Conservation (phyloP, 78 protist species). For the Monosiga brevicollis region DNA sequence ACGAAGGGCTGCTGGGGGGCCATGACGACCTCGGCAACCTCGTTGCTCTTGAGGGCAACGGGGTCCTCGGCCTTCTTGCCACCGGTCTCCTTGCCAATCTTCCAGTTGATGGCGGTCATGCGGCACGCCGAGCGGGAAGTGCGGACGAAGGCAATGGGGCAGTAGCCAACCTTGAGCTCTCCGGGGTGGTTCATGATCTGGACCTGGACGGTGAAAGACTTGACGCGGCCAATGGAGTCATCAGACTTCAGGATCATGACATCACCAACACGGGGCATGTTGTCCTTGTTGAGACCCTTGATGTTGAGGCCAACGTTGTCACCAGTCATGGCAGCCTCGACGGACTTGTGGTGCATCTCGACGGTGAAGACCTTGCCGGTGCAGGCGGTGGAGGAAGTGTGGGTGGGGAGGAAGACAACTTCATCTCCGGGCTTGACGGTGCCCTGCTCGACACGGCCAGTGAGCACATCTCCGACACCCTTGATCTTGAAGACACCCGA, state of each 20-base stretch:
- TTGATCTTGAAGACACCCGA: slow-evolving; percentile 97
- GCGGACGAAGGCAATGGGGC: slow-evolving; percentile 94
- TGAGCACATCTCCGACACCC: slow-evolving; percentile 95
- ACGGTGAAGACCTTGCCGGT: slow-evolving; percentile 88
- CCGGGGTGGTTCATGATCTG: slow-evolving; percentile 94
- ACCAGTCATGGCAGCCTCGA: slow-evolving; percentile 83
- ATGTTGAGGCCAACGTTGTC: slow-evolving; percentile 97
- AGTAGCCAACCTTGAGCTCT: slow-evolving; percentile 80
- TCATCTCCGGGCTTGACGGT: slow-evolving; percentile 77
- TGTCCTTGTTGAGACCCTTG: slow-evolving; percentile 85
- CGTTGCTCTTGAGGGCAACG: slow-evolving; percentile 46
- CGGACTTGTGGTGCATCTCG: slow-evolving; percentile 95
- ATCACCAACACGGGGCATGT: slow-evolving; percentile 79
- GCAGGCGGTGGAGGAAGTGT: slow-evolving; percentile 8
- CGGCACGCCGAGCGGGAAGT: slow-evolving; percentile 94
- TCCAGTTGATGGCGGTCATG: background rate
- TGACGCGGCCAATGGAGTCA: slow-evolving; percentile 77
- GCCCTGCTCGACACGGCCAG: slow-evolving; percentile 97
- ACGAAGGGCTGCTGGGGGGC: slow-evolving; percentile 54
- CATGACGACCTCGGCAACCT: slow-evolving; percentile 46
- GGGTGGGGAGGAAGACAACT: slow-evolving; percentile 88
- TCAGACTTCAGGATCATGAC: slow-evolving; percentile 33
- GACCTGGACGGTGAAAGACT: slow-evolving; percentile 89
- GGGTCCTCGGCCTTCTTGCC: slow-evolving; percentile 48
- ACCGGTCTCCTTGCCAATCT: slow-evolving; percentile 48